Percentiles rank a stretch among this genome's conserved stretches.
phyloP scores from a whole-genome alignment of 495 filamentous ascomycete genomes.

The Aspergillus panamensis region DNA sequence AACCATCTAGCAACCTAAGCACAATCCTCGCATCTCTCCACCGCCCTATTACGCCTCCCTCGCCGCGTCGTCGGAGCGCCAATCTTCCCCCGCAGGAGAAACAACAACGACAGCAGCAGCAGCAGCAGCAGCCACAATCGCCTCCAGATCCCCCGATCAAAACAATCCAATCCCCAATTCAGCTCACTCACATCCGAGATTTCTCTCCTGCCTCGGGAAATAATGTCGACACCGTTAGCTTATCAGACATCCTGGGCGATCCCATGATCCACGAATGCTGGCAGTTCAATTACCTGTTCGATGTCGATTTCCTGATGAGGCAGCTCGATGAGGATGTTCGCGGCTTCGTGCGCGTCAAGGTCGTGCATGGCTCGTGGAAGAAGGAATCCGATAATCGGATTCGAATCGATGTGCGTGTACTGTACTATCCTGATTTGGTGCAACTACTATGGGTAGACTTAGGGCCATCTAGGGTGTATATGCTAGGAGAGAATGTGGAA shows the following conservation, averaged over 20 bases:
- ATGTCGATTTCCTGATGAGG: constrained; percentile 70
- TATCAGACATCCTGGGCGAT: constrained; percentile 74
- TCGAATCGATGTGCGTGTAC: constrained; percentile 54
- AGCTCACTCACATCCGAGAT: constrained; percentile 68
- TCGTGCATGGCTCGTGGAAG: constrained; percentile 90
- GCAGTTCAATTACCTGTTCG: constrained; percentile 86
- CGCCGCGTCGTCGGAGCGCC: neutral
- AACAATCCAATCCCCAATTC: constrained; percentile 60
- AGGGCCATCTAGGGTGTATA: neutral
- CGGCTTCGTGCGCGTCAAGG: constrained; percentile 60
- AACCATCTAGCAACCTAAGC: neutral
- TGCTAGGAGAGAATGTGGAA: neutral
- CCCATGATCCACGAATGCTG: constrained; percentile 82
- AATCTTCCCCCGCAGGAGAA: constrained; percentile 13
- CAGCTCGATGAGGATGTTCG: constrained; percentile 69
- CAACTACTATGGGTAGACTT: neutral
- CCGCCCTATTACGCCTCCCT: constrained; percentile 36
- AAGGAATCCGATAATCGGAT: constrained; percentile 60
- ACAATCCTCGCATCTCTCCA: constrained; percentile 30
- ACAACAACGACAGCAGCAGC: too few relatives aligned
- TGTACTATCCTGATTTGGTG: neutral
- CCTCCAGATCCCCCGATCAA: neutral
- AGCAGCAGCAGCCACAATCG: too few relatives aligned
- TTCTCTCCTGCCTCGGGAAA: constrained; percentile 46
- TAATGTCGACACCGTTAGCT: constrained; percentile 65